A percentile compares a stretch with the other conserved stretches of the same genome.
Conservation (phyloP, 164 flowering plant species). For the Tinospora cordifolia region DNA sequence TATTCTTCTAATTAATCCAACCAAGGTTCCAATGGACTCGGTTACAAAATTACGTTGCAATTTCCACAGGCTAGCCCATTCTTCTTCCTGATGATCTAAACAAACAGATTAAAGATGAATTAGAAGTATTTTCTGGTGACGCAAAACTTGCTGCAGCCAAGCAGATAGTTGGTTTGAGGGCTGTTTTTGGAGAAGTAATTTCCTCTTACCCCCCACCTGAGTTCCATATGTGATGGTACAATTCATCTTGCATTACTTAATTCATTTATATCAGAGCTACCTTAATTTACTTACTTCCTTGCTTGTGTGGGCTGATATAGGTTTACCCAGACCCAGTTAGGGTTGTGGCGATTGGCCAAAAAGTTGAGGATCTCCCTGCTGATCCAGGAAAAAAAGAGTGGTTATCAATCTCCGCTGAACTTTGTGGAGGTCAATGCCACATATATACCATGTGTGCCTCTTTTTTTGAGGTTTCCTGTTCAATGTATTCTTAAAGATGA, state of each 20-base stretch:
- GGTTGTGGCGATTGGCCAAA: conserved; percentile 79
- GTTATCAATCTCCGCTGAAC: conserved; percentile 71
- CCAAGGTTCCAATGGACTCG: neutral
- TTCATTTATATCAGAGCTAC: neutral
- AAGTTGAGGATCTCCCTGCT: conserved; percentile 74
- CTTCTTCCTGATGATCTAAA: conserved; percentile 64
- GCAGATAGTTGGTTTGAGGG: conserved; percentile 75
- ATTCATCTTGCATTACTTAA: neutral
- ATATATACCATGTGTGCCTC: neutral
- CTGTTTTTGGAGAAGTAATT: conserved; percentile 97
- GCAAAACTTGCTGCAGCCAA: conserved; percentile 72
- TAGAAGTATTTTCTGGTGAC: conserved; percentile 71
- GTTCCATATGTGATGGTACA: neutral
- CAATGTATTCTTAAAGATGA: conserved; percentile 6
- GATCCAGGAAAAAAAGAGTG: conserved; percentile 77
- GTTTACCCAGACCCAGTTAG: conserved; percentile 98
- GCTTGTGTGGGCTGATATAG: conserved; percentile 28
- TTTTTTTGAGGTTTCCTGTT: neutral
- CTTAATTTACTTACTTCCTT: neutral
- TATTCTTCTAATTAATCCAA: neutral
- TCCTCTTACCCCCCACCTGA: conserved; percentile 1
- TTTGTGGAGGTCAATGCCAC: conserved; percentile 74
- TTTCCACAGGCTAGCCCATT: conserved; percentile 67
- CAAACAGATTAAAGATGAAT: conserved; percentile 68
- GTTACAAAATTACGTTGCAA: conserved; percentile 2